phyloP scores from a whole-genome alignment of 75 land plant species.

The Ceratopteris richardii region DNA sequence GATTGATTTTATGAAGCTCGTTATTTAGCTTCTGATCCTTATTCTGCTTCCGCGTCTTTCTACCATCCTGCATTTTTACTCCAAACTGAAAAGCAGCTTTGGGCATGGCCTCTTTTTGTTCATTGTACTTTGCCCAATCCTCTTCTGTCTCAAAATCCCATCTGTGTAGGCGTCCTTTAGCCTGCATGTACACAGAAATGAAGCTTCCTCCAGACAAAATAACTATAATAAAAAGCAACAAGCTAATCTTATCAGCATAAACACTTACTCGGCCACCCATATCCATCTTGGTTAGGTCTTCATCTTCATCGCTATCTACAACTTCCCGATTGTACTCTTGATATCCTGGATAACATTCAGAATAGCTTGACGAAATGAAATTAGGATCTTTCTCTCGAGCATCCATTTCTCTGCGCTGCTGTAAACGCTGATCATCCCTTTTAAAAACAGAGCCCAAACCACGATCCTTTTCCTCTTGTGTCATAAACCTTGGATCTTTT shows the following conservation, averaged over 20 bases:
- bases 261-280: slow-evolving; percentile 92
- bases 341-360: slow-evolving; percentile 99
- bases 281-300: slow-evolving; percentile 94
- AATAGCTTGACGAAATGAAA: slow-evolving; percentile 95
- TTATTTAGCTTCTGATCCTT: slow-evolving; percentile 94
- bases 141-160: slow-evolving; percentile 99
- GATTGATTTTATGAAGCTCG: slow-evolving; percentile 89
- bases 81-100: slow-evolving; percentile 99
- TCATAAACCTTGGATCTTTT: slow-evolving; percentile 84
- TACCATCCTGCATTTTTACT: slow-evolving; percentile 99
- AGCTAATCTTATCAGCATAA: no score
- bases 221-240: neutral
- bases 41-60: slow-evolving; percentile 97
- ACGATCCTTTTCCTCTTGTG: slow-evolving; percentile 97
- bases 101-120: slow-evolving; percentile 99
- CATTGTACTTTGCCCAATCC: slow-evolving; percentile 96
- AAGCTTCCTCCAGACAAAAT: neutral
- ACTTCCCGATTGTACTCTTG: slow-evolving; percentile 96
- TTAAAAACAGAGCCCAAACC: slow-evolving; percentile 98
- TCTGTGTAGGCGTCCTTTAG: slow-evolving; percentile 93
- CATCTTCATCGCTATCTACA: slow-evolving; percentile 98
- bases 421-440: slow-evolving; percentile 91
- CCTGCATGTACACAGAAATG: slow-evolving; percentile 34
- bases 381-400: slow-evolving; percentile 96
- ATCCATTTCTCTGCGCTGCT: slow-evolving; percentile 87